Conservation (phyloP, 257 asterid species). For the Solanum pinnatisectum region DNA sequence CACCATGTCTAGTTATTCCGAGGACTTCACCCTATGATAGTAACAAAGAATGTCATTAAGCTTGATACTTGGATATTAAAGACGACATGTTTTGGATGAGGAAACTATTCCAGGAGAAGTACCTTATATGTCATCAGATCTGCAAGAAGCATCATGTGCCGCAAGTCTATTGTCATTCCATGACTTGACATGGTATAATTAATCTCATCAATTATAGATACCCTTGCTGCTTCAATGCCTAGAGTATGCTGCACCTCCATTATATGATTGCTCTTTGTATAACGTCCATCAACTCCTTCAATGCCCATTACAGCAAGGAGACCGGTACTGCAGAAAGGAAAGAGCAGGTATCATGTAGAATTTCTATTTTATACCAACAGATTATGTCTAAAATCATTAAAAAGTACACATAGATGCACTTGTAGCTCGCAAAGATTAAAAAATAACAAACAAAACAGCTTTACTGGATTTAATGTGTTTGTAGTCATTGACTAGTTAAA, state of each 20-base stretch:
- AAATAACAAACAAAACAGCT: neutral
- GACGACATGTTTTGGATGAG: neutral
- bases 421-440: neutral
- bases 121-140: conserved; percentile 94
- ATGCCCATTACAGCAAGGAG: conserved; percentile 88
- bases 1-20: conserved; percentile 81
- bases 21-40: conserved; percentile 74
- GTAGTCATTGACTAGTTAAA: neutral
- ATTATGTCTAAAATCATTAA: neutral
- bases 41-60: neutral
- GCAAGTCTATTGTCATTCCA: conserved; percentile 83
- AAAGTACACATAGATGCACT: neutral
- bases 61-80: neutral
- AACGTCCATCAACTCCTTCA: conserved; percentile 64
- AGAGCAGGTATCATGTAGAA: conserved; percentile 1
- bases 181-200: conserved; percentile 62
- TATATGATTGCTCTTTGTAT: conserved; percentile 62
- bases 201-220: conserved; percentile 63
- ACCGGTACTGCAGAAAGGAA: conserved; percentile 52
- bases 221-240: conserved; percentile 95
- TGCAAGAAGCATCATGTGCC: conserved; percentile 98
- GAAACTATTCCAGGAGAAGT: neutral
- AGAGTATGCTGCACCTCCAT: conserved; percentile 60
- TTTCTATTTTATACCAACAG: neutral
- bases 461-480: neutral